Conservation (phyloP, 2,329 filamentous ascomycete species). For the Neofusicoccum sp. region DNA sequence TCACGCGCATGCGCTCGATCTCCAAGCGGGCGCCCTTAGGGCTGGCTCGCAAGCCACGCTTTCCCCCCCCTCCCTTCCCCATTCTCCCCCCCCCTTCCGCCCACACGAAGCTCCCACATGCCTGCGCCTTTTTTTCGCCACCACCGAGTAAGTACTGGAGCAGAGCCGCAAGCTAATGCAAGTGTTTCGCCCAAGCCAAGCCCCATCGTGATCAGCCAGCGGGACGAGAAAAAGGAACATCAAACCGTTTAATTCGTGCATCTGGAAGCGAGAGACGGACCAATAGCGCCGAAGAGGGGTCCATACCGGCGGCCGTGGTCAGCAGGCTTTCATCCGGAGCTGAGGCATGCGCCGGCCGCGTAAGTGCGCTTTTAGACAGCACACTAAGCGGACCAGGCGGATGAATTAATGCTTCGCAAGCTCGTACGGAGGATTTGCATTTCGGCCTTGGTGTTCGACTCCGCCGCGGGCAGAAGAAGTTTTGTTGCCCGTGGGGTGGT, state of each 20-base stretch:
- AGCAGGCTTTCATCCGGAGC: slow-evolving; percentile 1
- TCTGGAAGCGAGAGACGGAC: neutral
- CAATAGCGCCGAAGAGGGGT: neutral
- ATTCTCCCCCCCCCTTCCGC: neutral
- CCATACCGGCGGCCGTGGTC: neutral
- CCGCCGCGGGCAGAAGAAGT: neutral
- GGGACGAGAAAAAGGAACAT: neutral
- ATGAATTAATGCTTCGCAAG: neutral
- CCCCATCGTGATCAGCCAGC: neutral
- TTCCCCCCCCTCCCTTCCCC: neutral
- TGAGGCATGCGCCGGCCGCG: neutral
- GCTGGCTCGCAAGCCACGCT: neutral
- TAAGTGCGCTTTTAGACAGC: neutral
- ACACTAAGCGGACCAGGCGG: neutral
- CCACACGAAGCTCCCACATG: neutral
- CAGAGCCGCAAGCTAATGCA: slow-evolving; percentile 18
- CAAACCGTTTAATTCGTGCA: neutral
- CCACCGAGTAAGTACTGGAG: slow-evolving; percentile 1
- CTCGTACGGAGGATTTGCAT: neutral
- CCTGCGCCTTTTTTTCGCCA: neutral
- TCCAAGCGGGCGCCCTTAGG: neutral
- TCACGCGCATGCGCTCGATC: neutral
- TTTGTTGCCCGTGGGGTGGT: slow-evolving; percentile 7
- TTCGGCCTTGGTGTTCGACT: neutral
- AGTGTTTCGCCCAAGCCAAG: neutral